A percentile compares a stretch with the other conserved stretches of the same genome.
Evolutionary conservation across 1,284 basidiomycete species (phyloP).

Genomic region (Rhodotorula mucilaginosa): DNA sequence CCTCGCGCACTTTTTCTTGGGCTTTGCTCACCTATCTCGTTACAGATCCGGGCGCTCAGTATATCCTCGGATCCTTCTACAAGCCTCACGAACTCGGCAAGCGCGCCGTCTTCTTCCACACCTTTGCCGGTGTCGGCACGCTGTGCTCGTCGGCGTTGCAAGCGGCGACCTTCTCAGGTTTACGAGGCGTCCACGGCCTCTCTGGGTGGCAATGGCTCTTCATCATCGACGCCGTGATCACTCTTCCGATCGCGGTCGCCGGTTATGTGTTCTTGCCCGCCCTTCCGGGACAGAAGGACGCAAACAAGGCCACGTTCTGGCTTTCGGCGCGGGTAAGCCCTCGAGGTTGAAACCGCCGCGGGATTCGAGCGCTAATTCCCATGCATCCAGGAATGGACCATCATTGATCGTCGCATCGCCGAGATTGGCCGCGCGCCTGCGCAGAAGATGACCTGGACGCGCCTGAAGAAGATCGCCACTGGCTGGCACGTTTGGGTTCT

Average conservation of each 20-base stretch:
- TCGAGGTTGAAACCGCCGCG: not conserved
- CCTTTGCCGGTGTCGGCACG: conserved; percentile 48
- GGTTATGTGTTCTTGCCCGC: conserved; percentile 68
- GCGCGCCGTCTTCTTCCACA: conserved; percentile 66
- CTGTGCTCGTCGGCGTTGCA: conserved; percentile 65
- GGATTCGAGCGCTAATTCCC: not conserved
- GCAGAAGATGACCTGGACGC: conserved; percentile 26
- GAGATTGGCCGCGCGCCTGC: conserved; percentile 32
- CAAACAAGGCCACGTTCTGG: conserved; percentile 33
- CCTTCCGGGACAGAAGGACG: conserved; percentile 40
- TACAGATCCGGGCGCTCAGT: not conserved
- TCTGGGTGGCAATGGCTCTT: conserved; percentile 69
- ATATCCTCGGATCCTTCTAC: conserved; percentile 71
- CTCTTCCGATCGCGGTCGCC: conserved; percentile 59
- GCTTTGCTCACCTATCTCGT: not conserved
- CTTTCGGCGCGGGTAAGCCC: conserved; percentile 6
- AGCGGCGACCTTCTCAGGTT: conserved; percentile 60
- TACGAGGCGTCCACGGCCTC: conserved; percentile 60
- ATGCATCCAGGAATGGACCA: conserved; percentile 34
- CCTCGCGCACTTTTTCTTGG: too few relatives aligned
- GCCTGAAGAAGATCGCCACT: conserved; percentile 36
- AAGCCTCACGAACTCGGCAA: conserved; percentile 67
- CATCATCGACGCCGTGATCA: conserved; percentile 70
- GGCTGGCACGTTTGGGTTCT: conserved; percentile 46
- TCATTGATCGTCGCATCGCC: conserved; percentile 40